Base-by-base conservation (phyloP, 2,329 filamentous ascomycete species). In the Epichloe glyceriae region DNA sequence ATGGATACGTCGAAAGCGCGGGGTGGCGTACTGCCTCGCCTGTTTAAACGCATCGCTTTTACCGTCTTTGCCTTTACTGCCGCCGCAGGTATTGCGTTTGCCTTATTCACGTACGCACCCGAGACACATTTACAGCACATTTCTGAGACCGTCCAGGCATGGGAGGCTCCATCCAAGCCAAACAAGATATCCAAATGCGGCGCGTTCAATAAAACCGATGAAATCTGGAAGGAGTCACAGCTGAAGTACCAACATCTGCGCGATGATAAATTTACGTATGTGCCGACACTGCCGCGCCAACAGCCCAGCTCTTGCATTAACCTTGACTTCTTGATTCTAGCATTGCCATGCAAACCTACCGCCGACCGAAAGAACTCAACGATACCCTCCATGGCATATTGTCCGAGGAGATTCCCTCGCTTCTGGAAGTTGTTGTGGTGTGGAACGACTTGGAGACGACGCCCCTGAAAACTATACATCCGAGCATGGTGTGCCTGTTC, bases 311-410 rank as follows among this genome's bases (percentile, higher is more conserved):
- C n/a, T 40, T 34, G 19, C 44, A 8, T 37, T 47, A 12, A 20
- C n/a, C 17, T 45, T 39, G 33, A 6, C n/a, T 40, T 5, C 35
- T 39, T n/a, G 19, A 3, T 26, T 12, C 10, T 37, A 69, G 67
- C n/a, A 67, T 70, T 46, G 64, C 61, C 5, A 61, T 70, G 51
- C 64, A 64, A 34, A 69, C 67, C 0, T 68, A 65, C 43, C 61
- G 58, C 14, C 63, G 67, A n/a, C 64, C 65, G 12, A 60, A 63
- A 41, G 62, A 67, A 47, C 62, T 70, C 7, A 58, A 63, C 42
- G 49, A 57, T 26, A 67, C 64, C 0, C 57, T 70, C 1, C 40
- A 53, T 3, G 50, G 50, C 0, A 57, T 70, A 17, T 55, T 67
- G 5, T 47, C 39, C 14, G 53, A 60, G 17, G 48, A 62, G 5